These are phyloP conservation scores for Mycena floridula DNA, from an alignment of 768 basidiomycete species.

Conservation along the genomic window DNA sequence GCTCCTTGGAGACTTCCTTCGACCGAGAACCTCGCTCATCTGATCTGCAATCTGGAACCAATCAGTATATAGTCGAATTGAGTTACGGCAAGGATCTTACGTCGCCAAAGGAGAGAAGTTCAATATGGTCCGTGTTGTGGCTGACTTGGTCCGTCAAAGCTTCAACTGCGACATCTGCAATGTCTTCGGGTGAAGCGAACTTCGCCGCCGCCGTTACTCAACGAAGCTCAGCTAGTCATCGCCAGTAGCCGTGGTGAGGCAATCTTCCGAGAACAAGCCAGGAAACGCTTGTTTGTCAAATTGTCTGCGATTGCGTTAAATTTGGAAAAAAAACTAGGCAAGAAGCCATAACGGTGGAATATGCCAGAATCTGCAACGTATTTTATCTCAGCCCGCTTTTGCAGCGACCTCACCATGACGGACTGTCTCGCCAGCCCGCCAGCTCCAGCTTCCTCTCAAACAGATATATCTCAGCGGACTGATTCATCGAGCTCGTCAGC, in stretches of 20 bases:
- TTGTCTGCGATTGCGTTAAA: no score
- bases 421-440: no score
- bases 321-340: no score
- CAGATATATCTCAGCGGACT: no score
- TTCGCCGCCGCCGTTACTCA: no score
- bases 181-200: constrained; percentile 25
- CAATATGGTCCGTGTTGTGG: constrained; percentile 18
- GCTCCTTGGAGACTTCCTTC: neutral
- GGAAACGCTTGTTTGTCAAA: no score
- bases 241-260: constrained; percentile 20
- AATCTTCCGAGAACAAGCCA: no score
- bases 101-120: constrained; percentile 23
- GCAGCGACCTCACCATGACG: no score
- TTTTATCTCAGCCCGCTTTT: no score
- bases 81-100: constrained; percentile 7
- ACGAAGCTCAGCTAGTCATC: constrained; percentile 24
- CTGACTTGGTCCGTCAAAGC: constrained; percentile 19
- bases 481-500: no score
- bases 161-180: constrained; percentile 25
- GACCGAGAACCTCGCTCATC: neutral
- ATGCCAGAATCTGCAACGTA: constrained; percentile 25
- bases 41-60: neutral
- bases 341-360: constrained; percentile 33
- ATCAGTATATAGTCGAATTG: neutral
- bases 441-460: no score